Evolutionary conservation across 371 early-diverging fungal species (phyloP).

Genomic region (Apophysomyces sp.): DNA sequence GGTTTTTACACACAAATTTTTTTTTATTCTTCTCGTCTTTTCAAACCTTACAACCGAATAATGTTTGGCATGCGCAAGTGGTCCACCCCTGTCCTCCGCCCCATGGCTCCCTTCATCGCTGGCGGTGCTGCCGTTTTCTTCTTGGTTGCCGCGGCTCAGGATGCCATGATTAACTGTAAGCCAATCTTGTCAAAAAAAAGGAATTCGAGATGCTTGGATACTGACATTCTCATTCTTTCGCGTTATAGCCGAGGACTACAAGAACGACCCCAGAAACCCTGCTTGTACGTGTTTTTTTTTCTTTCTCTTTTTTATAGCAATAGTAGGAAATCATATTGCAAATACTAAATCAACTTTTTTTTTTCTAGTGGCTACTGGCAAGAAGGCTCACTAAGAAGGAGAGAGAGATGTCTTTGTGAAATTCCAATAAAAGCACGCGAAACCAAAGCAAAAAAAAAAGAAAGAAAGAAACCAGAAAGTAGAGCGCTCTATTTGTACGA

Average conservation of each 20-base stretch:
- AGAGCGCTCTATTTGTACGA: not conserved
- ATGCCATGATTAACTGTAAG: slow-evolving; percentile 54
- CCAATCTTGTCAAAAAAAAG: not conserved
- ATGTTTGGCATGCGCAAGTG: slow-evolving; percentile 60
- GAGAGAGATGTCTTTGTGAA: not conserved
- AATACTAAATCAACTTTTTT: no score
- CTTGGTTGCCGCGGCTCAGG: slow-evolving; percentile 49
- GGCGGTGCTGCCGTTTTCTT: slow-evolving; percentile 44
- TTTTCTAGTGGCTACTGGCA: slow-evolving; percentile 48
- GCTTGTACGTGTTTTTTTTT: slow-evolving; percentile 41
- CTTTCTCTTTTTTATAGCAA: no score
- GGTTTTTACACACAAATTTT: no score
- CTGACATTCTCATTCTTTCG: not conserved
- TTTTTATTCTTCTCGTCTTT: not conserved
- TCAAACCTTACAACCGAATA: slow-evolving; percentile 7
- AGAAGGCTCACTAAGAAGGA: slow-evolving; percentile 49
- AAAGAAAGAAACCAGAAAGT: not conserved
- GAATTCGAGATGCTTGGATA: not conserved
- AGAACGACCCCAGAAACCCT: slow-evolving; percentile 60
- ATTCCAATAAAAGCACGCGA: not conserved
- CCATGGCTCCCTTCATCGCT: slow-evolving; percentile 48
- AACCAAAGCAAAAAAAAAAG: not conserved
- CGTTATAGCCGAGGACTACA: slow-evolving; percentile 47
- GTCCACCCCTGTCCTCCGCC: slow-evolving; percentile 48
- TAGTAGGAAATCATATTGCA: no score